Conservation (phyloP, 768 basidiomycete genomes). For the Holtermanniella nyarrowii region DNA sequence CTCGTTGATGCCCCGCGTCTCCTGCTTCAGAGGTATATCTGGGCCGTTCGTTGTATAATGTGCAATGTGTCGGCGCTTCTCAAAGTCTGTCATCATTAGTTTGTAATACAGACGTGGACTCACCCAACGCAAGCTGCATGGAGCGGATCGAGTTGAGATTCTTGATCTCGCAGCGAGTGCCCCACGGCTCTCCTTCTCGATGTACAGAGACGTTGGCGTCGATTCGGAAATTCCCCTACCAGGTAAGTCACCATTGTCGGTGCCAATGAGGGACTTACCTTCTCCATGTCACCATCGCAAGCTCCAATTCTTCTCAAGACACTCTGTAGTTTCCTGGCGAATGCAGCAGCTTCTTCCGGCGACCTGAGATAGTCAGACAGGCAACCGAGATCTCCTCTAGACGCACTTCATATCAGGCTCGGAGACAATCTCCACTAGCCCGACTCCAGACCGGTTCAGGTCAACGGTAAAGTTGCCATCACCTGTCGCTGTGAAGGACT, state of each 20-base stretch:
- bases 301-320: conserved; percentile 72
- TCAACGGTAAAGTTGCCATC: conserved; percentile 51
- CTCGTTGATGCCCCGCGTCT: conserved; percentile 86
- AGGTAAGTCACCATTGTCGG: not conserved
- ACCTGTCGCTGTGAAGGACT: conserved; percentile 1
- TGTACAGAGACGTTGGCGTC: conserved; percentile 94
- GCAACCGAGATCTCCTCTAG: not conserved
- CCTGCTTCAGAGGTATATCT: conserved; percentile 52
- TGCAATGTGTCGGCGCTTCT: conserved; percentile 66
- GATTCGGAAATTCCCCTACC: conserved; percentile 80
- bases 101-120: conserved; percentile 10
- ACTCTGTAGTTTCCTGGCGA: conserved; percentile 71
- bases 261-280: conserved; percentile 46
- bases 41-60: conserved; percentile 43
- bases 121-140: conserved; percentile 75
- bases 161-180: conserved; percentile 91
- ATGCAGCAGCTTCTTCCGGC: conserved; percentile 80
- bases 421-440: conserved; percentile 91
- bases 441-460: conserved; percentile 79
- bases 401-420: conserved; percentile 71
- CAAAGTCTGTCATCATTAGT: conserved; percentile 51
- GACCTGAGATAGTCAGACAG: conserved; percentile 44
- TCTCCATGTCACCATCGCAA: conserved; percentile 95
- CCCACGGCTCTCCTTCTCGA: conserved; percentile 46
- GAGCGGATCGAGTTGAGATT: conserved; percentile 87